phyloP scores from a whole-genome alignment of 129 eudicot genomes.

The Centaurea solstitialis region DNA sequence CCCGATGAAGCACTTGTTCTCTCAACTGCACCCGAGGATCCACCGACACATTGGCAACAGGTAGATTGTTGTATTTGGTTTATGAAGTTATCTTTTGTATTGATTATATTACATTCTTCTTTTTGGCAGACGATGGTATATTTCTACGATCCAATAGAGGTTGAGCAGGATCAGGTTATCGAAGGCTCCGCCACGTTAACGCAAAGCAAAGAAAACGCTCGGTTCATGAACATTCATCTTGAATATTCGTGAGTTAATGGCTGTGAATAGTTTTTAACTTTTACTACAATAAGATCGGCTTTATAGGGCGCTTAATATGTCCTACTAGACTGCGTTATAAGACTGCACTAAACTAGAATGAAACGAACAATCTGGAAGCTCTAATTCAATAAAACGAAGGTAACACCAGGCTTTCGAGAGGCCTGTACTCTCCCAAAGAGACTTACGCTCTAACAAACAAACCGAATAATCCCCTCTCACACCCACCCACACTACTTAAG shows the following conservation, averaged over 20 bases:
- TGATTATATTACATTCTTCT: not conserved
- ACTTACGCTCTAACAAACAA: too few relatives aligned
- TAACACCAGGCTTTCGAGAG: too few relatives aligned
- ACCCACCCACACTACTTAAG: too few relatives aligned
- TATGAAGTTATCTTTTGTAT: not conserved
- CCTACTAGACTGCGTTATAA: not conserved
- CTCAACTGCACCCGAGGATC: conserved; percentile 98
- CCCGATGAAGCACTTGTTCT: conserved; percentile 79
- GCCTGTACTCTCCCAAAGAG: too few relatives aligned
- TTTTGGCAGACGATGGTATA: conserved; percentile 76
- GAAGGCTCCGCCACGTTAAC: conserved; percentile 77
- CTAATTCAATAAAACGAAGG: too few relatives aligned
- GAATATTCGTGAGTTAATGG: conserved; percentile 77
- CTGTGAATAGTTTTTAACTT: not conserved
- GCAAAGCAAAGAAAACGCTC: conserved; percentile 87
- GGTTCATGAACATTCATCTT: conserved; percentile 90
- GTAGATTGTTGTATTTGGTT: conserved; percentile 34
- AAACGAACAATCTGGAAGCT: too few relatives aligned
- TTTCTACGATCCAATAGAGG: conserved; percentile 87
- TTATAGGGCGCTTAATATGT: not conserved
- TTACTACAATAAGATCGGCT: not conserved
- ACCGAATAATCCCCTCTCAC: too few relatives aligned
- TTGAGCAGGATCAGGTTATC: conserved; percentile 91
- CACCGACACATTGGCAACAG: conserved; percentile 99
- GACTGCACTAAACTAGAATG: too few relatives aligned